phyloP scores from a whole-genome alignment of 768 basidiomycete genomes.

The Kwoniella dendrophila region DNA sequence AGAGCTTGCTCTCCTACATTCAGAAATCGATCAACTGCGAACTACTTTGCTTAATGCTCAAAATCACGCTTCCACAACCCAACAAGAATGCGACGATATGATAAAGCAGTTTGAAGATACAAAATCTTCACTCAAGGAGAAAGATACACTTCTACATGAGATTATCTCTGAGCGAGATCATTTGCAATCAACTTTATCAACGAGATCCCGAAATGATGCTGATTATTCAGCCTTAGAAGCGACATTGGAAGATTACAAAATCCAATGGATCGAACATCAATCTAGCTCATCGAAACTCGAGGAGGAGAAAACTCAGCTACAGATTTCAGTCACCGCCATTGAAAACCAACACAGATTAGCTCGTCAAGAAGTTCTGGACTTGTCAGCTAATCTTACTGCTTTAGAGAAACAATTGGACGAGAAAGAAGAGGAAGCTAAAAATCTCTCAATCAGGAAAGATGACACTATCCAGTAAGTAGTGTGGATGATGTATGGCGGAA shows the following conservation, averaged over 20 bases:
- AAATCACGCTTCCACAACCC: neutral
- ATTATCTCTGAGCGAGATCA: neutral
- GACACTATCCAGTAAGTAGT: conserved; percentile 10
- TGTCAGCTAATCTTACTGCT: neutral
- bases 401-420: neutral
- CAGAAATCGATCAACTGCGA: conserved; percentile 5
- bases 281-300: neutral
- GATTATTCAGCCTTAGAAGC: conserved; percentile 6
- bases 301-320: neutral
- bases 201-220: conserved; percentile 10
- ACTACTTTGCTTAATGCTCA: neutral
- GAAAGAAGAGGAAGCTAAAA: conserved; percentile 1
- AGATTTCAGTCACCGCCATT: neutral
- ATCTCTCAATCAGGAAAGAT: neutral
- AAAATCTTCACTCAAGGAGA: neutral
- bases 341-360: neutral
- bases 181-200: neutral
- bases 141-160: conserved; percentile 5
- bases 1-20: neutral
- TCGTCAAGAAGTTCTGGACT: neutral
- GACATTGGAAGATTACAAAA: no score
- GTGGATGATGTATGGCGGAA: neutral
- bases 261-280: no score
- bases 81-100: neutral
- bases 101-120: neutral